Base-by-base conservation (phyloP, 148 eudicot genomes). In the Camellia sinensis region DNA sequence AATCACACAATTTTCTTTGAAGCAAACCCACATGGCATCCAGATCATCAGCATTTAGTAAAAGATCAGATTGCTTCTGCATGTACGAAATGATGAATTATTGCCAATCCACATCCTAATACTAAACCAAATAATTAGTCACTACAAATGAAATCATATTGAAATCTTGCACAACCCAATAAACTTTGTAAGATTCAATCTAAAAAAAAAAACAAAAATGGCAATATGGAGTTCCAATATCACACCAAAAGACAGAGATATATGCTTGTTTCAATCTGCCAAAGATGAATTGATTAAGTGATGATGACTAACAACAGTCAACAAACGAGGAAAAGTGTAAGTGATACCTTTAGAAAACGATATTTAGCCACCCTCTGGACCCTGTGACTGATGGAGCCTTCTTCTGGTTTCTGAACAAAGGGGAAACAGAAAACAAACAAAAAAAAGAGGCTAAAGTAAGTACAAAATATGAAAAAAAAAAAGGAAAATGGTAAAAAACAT, bases 21-120 rank as follows among this genome's bases (percentile, higher is more conserved):
- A 89, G 91, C 99, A 96, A 81, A 96, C 97, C 99, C 99, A 96
- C 99, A 96, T 96, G 76, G 98, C 97, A 87, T 96, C 98, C 85
- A 96, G 84, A 86, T 96, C 99, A 85, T 96, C 99, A 78, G 98
- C 98, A 82, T 96, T 96, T 80, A 96, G 92, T 90, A 96, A 85
- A 76, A 91, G 97, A 84, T 96, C 99, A 65, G 99, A 93, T 90
- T 96, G 99, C 82, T 93, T 96, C 99, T 96, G 92, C 83, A 80
- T 18, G 71, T 83, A 72, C 66, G 45, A 83, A 74, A 67, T 57
- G 78, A 65, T 6, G 22, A 52, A 37, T 1, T 56, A 43, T 56
- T 66, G 54, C 67, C 52, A 11, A 40, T 59, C 22, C 15, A 68
- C 60, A 60, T 46, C 53, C 0, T 17, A 56, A 37, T 4, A 44